Base-by-base conservation (phyloP, 2,329 filamentous ascomycete genomes). In the Venturia carpophila region DNA sequence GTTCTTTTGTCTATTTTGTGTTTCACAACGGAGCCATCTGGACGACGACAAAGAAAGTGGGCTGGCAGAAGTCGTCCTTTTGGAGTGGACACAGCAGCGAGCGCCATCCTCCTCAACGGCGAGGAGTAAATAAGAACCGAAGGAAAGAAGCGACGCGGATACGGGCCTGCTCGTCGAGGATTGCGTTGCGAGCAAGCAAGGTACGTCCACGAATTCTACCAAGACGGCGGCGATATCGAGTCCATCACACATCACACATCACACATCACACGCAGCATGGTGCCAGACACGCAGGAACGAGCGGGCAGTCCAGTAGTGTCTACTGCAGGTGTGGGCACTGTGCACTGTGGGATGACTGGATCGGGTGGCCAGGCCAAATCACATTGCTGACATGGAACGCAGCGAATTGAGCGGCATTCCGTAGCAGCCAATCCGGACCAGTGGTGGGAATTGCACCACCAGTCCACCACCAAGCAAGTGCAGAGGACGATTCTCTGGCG, bases 331-430 rank as follows among this genome's bases (percentile, higher is more conserved):
- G 47, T 41, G 45, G 3, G n/a, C 3, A 1, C 10, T 1, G 7
- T 55, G 27, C 21, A 13, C 27, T 30, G 3, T 3, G 37, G 52
- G 19, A 37, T 37, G 27, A 5, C 24, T 56, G 52, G 11, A 56
- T n/a, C n/a, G 24, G 19, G 21, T 7, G 10, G 24, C 49, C 27
- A 37, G 27, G 30, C 11, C 52, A 37, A 58, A 58, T 58, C 52
- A 58, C 52, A 58, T 58, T 58, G 52, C 52, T 58, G 52, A 39
- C 52, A n/a, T 58, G 52, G 52, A 58, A 34, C 49, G 49, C 49
- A 55, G 49, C 49, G 49, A 55, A 55, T 27, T 55, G 49, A 34
- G 49, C 49, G 52, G 30, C 52, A 58, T 56, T 37, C 52, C 27
- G 13, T n/a, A 56, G 52, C 52, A 56, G 30, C 52, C 52, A 56